Base-by-base conservation (phyloP, 1,284 basidiomycete species). In the Marasmius oreades region DNA sequence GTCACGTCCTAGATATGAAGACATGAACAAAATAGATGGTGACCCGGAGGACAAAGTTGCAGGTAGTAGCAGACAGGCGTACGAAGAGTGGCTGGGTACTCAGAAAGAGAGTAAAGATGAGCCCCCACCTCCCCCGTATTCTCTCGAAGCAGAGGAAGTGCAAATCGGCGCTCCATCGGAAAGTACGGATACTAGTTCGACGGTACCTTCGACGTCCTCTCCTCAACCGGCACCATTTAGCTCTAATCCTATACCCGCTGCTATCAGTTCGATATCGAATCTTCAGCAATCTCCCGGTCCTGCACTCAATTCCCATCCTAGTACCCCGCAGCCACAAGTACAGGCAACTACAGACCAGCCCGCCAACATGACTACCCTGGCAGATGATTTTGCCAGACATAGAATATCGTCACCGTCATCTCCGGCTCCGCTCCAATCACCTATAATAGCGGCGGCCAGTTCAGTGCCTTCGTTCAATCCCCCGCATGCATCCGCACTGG, bases 61-160 rank as follows among this genome's bases (percentile, higher is more conserved):
- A 5, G 59, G 59, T 42, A 63, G 55, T 53, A 48, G 53, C 44
- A 63, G 65, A 51, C 74, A 76, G 53, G 70, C 71, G 11, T 83
- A 78, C 65, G 72, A 79, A 52, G 77, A 79, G 44, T 84, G 81
- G 80, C 63, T 78, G 44, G 62, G 63, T n/a, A 55, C 63, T 14
- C 76, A 80, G 67, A 77, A 77, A 59, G 74, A 76, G 16, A 69
- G 70, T 47, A 71, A 72, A 51, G 77, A 79, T 28, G 84, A 85
- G n/a, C 71, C 70, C 4, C 84, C 86, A 2, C 86, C 86, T 0
- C 88, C 88, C 2, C 85, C 86, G 4, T 90, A 90, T 64, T 78
- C 78, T 10, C 67, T 88, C 10, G 83, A 86, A 61, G 79, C 70
- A 7, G 75, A 76, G 1, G 74, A 75, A 2, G 60, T 42, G 39